These are phyloP conservation scores for Calonectria multiphialidica DNA, from an alignment of 2,329 filamentous ascomycete genomes.

Conservation along the genomic window DNA sequence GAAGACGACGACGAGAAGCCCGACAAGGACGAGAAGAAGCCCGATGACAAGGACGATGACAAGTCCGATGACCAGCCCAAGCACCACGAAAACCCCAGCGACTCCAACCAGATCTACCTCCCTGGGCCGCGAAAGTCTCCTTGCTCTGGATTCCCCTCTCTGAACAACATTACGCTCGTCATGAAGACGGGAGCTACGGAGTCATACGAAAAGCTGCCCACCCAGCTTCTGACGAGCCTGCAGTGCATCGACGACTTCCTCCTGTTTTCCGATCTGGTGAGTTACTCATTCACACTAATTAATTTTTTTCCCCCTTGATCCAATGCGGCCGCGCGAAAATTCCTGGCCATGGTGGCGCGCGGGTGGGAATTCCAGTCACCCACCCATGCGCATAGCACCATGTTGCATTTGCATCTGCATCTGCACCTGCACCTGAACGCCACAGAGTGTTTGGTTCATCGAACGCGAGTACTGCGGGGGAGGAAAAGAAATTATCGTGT, in stretches of 20 bases:
- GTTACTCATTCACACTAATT: too few relatives aligned
- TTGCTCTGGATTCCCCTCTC: slow-evolving; percentile 57
- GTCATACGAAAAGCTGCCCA: slow-evolving; percentile 65
- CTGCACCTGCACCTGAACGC: not conserved
- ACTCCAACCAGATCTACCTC: slow-evolving; percentile 16
- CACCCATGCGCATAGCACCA: not conserved
- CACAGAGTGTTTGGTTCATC: not conserved
- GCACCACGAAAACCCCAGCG: slow-evolving; percentile 14
- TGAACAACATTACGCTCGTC: slow-evolving; percentile 61
- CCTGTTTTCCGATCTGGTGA: slow-evolving; percentile 67
- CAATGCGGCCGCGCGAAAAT: not conserved
- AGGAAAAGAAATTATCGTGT: not conserved
- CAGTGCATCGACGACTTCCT: slow-evolving; percentile 67
- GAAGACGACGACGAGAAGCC: not conserved
- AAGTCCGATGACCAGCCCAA: not conserved
- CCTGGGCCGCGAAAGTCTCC: slow-evolving; percentile 22
- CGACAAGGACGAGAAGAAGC: not conserved
- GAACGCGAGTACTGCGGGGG: not conserved
- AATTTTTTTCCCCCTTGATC: not conserved
- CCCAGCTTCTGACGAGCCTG: slow-evolving; percentile 66
- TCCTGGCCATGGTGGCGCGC: slow-evolving; percentile 3
- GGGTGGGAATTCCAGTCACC: slow-evolving; percentile 15
- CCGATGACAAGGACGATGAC: slow-evolving; percentile 12
- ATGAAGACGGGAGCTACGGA: slow-evolving; percentile 72
- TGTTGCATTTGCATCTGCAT: not conserved